phyloP scores from a whole-genome alignment of 192 early-diverging fungal species.

The Chytriomyces confervae region DNA sequence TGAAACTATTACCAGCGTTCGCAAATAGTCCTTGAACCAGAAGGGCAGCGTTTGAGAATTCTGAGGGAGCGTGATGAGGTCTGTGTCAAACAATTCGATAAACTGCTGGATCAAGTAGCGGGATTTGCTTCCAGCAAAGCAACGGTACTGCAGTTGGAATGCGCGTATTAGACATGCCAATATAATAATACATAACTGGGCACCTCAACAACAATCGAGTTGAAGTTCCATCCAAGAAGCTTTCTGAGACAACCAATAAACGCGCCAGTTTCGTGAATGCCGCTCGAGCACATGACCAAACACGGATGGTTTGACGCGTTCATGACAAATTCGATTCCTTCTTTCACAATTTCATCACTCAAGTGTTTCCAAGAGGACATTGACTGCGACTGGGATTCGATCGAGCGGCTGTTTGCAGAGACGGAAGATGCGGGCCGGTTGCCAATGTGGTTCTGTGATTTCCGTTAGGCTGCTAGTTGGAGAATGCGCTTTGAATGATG shows the following conservation, averaged over 20 bases:
- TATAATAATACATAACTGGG: slow-evolving; percentile 12
- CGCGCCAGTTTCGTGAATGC: slow-evolving; percentile 92
- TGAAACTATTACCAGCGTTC: slow-evolving; percentile 9
- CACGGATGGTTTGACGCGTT: slow-evolving; percentile 84
- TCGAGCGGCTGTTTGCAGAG: background rate
- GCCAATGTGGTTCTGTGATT: slow-evolving; percentile 41
- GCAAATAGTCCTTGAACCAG: slow-evolving; percentile 73
- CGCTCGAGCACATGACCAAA: slow-evolving; percentile 91
- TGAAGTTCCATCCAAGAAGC: slow-evolving; percentile 96
- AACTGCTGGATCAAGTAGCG: slow-evolving; percentile 92
- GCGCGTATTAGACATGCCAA: background rate
- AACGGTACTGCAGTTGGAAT: slow-evolving; percentile 71
- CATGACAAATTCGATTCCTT: slow-evolving; percentile 86
- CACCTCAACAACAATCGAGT: slow-evolving; percentile 93
- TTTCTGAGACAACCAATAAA: slow-evolving; percentile 92
- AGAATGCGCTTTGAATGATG: background rate
- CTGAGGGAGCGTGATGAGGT: slow-evolving; percentile 83
- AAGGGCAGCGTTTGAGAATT: slow-evolving; percentile 58
- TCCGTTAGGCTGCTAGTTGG: slow-evolving; percentile 3
- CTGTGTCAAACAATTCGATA: slow-evolving; percentile 90
- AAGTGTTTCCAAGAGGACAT: slow-evolving; percentile 78
- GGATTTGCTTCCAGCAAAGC: slow-evolving; percentile 86
- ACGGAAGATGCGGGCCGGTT: slow-evolving; percentile 4
- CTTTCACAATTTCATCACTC: slow-evolving; percentile 94
- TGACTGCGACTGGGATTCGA: background rate